Conservation (phyloP, 2,329 filamentous ascomycete species). For the Torrubiella hemipterigena region DNA sequence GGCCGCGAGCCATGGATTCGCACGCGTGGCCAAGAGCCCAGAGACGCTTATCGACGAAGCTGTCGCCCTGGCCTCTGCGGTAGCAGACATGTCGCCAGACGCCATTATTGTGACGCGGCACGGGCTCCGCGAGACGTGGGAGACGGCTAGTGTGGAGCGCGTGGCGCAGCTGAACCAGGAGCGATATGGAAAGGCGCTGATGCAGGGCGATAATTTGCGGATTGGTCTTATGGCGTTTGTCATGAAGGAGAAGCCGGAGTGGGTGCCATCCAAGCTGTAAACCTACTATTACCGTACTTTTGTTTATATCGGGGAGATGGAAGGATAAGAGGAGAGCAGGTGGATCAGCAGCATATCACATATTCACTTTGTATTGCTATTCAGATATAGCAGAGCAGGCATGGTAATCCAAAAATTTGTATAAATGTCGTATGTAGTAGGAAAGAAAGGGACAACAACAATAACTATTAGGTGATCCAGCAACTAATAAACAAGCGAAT, state of each 20-base stretch:
- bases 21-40: constrained; percentile 22
- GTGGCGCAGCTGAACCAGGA: constrained; percentile 27
- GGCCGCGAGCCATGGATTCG: constrained; percentile 17
- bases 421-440: no score
- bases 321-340: no score
- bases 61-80: constrained; percentile 19
- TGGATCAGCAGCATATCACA: no score
- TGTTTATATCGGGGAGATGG: no score
- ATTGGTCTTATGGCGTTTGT: constrained; percentile 39
- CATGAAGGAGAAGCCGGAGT: constrained; percentile 34
- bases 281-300: constrained; percentile 2
- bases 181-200: constrained; percentile 24
- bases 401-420: no score
- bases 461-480: no score
- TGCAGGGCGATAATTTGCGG: constrained; percentile 32
- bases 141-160: constrained; percentile 26
- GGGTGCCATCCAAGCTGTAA: constrained; percentile 35
- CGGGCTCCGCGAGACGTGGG: constrained; percentile 24
- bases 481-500: no score
- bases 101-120: constrained; percentile 26
- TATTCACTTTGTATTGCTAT: no score
- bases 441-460: no score
- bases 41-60: constrained; percentile 23
- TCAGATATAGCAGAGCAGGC: no score
- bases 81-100: constrained; percentile 21